phyloP scores from a whole-genome alignment of 192 early-diverging fungal species.

The Piromyces sp. region DNA sequence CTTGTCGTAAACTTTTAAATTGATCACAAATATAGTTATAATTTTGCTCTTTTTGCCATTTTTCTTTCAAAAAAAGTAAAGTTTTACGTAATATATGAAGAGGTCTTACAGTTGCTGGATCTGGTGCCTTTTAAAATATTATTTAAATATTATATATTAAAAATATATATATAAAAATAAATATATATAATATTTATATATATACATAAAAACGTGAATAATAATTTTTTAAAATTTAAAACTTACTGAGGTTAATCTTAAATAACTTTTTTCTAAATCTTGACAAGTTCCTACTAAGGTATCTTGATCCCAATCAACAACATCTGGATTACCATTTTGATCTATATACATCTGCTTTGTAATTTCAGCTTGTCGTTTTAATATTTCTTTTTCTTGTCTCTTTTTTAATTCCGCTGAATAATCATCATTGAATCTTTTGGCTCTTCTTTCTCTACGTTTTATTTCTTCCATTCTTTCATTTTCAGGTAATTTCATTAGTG shows the following conservation, averaged over 20 bases:
- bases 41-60: conserved; percentile 70
- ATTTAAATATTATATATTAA: too few relatives aligned
- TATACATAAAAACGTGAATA: background rate
- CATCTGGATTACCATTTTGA: conserved; percentile 28
- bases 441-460: conserved; percentile 12
- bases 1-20: conserved; percentile 89
- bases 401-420: conserved; percentile 7
- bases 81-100: conserved; percentile 55
- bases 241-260: conserved; percentile 74
- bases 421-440: conserved; percentile 12
- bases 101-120: conserved; percentile 87
- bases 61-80: conserved; percentile 51
- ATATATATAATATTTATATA: conserved; percentile 1
- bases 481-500: background rate
- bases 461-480: conserved; percentile 7
- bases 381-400: conserved; percentile 10
- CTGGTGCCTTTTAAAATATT: conserved; percentile 66
- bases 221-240: too few relatives aligned
- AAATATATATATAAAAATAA: background rate
- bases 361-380: background rate
- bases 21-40: conserved; percentile 96
- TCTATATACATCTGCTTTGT: background rate
- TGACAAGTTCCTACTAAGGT: conserved; percentile 79
- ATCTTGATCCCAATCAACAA: conserved; percentile 58
- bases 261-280: conserved; percentile 76